Evolutionary conservation across 108 stramenopile genomes (phyloP).

Genomic region (Nitzschia palea): DNA sequence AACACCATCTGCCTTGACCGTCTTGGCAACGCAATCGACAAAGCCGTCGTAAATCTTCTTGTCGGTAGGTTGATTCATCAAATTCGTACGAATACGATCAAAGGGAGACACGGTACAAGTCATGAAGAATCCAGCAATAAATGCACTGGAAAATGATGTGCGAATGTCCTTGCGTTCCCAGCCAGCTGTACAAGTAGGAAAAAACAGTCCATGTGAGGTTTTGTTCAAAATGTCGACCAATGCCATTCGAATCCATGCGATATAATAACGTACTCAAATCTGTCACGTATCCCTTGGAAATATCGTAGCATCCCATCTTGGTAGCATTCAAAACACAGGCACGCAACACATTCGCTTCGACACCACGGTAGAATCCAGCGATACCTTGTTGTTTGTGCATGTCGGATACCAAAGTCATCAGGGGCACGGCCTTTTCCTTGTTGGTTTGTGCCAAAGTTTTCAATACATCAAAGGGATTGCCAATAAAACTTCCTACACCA

Average conservation of each 20-base stretch:
- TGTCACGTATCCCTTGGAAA: constrained; percentile 81
- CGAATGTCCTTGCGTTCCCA: constrained; percentile 77
- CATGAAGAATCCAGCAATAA: constrained; percentile 92
- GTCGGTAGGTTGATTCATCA: constrained; percentile 90
- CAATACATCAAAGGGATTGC: constrained; percentile 88
- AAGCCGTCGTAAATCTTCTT: constrained; percentile 80
- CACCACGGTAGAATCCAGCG: constrained; percentile 89
- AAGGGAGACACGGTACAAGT: constrained; percentile 82
- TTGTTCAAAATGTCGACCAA: background rate
- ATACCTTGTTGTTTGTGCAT: constrained; percentile 88
- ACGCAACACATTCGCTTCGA: constrained; percentile 80
- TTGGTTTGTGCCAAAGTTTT: constrained; percentile 90
- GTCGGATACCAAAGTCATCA: constrained; percentile 53
- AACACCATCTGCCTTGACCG: constrained; percentile 67
- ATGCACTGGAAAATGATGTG: constrained; percentile 65
- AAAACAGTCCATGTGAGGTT: background rate
- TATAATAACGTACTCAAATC: constrained; percentile 2
- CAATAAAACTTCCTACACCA: constrained; percentile 80
- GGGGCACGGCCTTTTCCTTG: constrained; percentile 57
- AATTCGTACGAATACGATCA: constrained; percentile 60
- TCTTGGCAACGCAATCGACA: constrained; percentile 76
- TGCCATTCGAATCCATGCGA: background rate
- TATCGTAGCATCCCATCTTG: constrained; percentile 92
- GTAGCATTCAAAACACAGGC: constrained; percentile 93
- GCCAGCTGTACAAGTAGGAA: constrained; percentile 44